Evolutionary conservation across 371 early-diverging fungal genomes (phyloP).

Genomic region (Mycotypha africana): DNA sequence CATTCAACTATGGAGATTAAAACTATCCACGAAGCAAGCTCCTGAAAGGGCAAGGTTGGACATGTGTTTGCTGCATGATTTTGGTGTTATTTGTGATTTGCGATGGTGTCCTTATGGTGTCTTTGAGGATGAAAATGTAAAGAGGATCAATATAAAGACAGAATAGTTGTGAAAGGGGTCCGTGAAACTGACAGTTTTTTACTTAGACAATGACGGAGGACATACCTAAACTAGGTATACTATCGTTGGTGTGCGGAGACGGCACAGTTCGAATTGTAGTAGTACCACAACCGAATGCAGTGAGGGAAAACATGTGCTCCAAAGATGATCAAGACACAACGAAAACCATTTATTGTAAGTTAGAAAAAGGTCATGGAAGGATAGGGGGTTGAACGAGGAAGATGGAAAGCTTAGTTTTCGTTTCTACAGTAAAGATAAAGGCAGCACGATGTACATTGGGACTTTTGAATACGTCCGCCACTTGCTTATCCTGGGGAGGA

Average conservation of each 20-base stretch:
- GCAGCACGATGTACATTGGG: slow-evolving; percentile 4
- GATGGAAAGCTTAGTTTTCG: too few species aligned
- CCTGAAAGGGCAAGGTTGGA: slow-evolving; percentile 30
- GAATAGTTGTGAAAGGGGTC: background rate
- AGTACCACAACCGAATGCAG: slow-evolving; percentile 44
- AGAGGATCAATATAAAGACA: background rate
- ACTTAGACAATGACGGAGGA: background rate
- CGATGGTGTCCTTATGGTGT: slow-evolving; percentile 49
- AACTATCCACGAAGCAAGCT: slow-evolving; percentile 2
- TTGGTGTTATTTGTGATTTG: slow-evolving; percentile 43
- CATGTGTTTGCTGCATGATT: slow-evolving; percentile 45
- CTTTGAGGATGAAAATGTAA: slow-evolving; percentile 22
- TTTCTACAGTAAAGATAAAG: slow-evolving; percentile 10
- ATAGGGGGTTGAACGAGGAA: too few species aligned
- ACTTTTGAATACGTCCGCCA: background rate
- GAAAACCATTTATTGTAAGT: slow-evolving; percentile 13
- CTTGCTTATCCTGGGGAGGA: slow-evolving; percentile 24
- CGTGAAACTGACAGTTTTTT: background rate
- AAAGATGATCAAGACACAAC: background rate
- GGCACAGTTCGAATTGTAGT: slow-evolving; percentile 36
- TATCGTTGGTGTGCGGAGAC: slow-evolving; percentile 51
- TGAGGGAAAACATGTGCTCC: slow-evolving; percentile 6
- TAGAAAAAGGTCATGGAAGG: too few species aligned
- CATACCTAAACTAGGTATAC: slow-evolving; percentile 39
- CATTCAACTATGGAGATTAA: slow-evolving; percentile 53